Conservation (phyloP, 2,329 filamentous ascomycete genomes). For the Penicillium sp. region DNA sequence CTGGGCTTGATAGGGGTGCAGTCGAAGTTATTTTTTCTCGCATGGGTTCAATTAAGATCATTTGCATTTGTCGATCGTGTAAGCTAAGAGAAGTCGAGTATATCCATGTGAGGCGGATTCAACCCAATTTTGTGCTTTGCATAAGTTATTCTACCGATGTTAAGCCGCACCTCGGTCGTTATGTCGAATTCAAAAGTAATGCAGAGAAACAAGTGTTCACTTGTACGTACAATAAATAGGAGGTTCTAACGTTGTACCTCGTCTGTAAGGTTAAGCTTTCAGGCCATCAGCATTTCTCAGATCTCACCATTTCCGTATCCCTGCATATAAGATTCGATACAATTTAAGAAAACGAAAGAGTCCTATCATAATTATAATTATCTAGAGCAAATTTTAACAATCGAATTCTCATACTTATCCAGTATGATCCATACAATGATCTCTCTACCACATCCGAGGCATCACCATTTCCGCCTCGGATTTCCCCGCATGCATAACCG, state of each 20-base stretch:
- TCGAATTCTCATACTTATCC: too few relatives aligned
- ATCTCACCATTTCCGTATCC: neutral
- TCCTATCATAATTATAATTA: neutral
- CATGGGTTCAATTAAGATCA: slow-evolving; percentile 15
- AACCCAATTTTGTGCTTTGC: neutral
- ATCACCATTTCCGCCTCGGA: slow-evolving; percentile 11
- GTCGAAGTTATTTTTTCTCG: slow-evolving; percentile 12
- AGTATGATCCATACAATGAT: neutral
- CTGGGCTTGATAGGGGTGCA: slow-evolving; percentile 26
- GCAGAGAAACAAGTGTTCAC: neutral
- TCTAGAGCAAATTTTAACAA: too few relatives aligned
- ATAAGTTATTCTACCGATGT: neutral
- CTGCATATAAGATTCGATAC: neutral
- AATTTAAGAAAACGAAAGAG: neutral
- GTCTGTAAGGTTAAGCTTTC: too few relatives aligned
- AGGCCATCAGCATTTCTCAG: neutral
- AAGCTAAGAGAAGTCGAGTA: neutral
- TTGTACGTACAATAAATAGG: too few relatives aligned
- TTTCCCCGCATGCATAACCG: slow-evolving; percentile 30
- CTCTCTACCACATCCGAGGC: slow-evolving; percentile 8
- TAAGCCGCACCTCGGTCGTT: neutral
- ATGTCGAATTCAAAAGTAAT: neutral
- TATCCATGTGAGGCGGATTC: neutral
- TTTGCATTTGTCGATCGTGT: slow-evolving; percentile 13
- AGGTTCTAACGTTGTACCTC: too few relatives aligned